These are phyloP conservation scores for Alternaria gansuensis DNA, from an alignment of 2,329 filamentous ascomycete species.

Conservation along the genomic window DNA sequence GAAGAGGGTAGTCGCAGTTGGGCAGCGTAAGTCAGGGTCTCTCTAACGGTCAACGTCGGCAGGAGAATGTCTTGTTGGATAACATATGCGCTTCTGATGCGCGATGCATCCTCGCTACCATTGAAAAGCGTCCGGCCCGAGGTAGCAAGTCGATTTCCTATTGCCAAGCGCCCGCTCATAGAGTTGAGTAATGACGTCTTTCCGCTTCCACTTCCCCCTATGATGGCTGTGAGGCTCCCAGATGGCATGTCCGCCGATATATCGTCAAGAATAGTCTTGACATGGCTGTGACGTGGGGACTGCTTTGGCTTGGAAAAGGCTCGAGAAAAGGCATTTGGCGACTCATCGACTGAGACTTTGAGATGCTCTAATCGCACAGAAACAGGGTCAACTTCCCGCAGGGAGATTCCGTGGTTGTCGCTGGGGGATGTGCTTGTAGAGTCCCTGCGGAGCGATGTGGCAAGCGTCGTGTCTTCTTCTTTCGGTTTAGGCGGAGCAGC, in stretches of 20 bases:
- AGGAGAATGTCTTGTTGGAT: slow-evolving; percentile 80
- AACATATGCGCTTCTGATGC: slow-evolving; percentile 72
- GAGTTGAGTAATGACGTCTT: slow-evolving; percentile 70
- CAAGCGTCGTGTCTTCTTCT: slow-evolving; percentile 11
- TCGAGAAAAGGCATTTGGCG: slow-evolving; percentile 53
- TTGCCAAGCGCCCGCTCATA: slow-evolving; percentile 72
- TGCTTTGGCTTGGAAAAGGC: slow-evolving; percentile 42
- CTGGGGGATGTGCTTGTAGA: slow-evolving; percentile 33
- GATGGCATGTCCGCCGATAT: slow-evolving; percentile 70
- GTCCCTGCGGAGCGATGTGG: slow-evolving; percentile 26
- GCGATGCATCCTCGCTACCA: slow-evolving; percentile 58
- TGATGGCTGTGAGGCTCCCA: slow-evolving; percentile 76
- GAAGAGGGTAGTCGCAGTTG: slow-evolving; percentile 73
- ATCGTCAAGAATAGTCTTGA: slow-evolving; percentile 66
- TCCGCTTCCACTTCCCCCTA: slow-evolving; percentile 76
- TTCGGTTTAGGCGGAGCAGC: slow-evolving; percentile 9
- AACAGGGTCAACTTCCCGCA: slow-evolving; percentile 64
- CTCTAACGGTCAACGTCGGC: slow-evolving; percentile 76
- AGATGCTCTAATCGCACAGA: slow-evolving; percentile 64
- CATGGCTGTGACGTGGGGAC: slow-evolving; percentile 34
- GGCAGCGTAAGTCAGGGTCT: slow-evolving; percentile 77
- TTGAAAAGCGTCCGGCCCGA: slow-evolving; percentile 71
- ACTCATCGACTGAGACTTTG: slow-evolving; percentile 66
- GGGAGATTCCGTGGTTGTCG: slow-evolving; percentile 47
- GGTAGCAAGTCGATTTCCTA: slow-evolving; percentile 61